Conservation (phyloP, 2,329 filamentous ascomycete genomes). For the Penicillium corylophilum region DNA sequence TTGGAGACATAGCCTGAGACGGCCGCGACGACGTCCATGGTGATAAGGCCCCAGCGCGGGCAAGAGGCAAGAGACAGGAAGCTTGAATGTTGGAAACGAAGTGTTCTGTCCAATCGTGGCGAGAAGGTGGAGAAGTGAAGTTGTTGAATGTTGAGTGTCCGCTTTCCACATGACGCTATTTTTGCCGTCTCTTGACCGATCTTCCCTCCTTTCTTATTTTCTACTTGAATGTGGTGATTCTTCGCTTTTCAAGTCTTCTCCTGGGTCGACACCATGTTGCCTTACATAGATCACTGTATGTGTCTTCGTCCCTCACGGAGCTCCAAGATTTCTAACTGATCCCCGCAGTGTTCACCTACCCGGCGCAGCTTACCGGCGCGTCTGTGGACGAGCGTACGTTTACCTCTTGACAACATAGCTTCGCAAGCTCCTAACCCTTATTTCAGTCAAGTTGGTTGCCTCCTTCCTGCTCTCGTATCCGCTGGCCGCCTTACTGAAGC, state of each 20-base stretch:
- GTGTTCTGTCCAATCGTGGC: not conserved
- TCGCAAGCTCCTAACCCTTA: slow-evolving; percentile 2
- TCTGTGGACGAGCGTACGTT: slow-evolving; percentile 62
- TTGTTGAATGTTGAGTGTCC: slow-evolving; percentile 20
- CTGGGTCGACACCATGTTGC: slow-evolving; percentile 53
- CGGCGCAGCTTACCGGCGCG: slow-evolving; percentile 57
- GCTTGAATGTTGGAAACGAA: not conserved
- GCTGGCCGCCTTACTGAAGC: slow-evolving; percentile 81
- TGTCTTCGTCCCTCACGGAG: slow-evolving; percentile 11
- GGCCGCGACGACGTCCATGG: slow-evolving; percentile 91
- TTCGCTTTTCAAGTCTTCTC: slow-evolving; percentile 5
- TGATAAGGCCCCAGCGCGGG: slow-evolving; percentile 26
- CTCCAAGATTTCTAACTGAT: slow-evolving; percentile 18
- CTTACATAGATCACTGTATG: slow-evolving; percentile 62
- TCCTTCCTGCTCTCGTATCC: slow-evolving; percentile 92
- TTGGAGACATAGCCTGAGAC: slow-evolving; percentile 93
- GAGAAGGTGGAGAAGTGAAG: slow-evolving; percentile 19
- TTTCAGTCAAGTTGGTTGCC: slow-evolving; percentile 83
- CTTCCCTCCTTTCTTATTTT: slow-evolving; percentile 6
- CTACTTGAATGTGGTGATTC: slow-evolving; percentile 3
- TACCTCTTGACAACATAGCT: not conserved
- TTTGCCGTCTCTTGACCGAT: slow-evolving; percentile 3
- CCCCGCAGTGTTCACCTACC: slow-evolving; percentile 60
- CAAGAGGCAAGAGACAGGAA: slow-evolving; percentile 1
- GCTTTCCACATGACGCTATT: slow-evolving; percentile 19